Conservation (phyloP, 805 yeast species). For the Sugiyamaella chiloensis region DNA sequence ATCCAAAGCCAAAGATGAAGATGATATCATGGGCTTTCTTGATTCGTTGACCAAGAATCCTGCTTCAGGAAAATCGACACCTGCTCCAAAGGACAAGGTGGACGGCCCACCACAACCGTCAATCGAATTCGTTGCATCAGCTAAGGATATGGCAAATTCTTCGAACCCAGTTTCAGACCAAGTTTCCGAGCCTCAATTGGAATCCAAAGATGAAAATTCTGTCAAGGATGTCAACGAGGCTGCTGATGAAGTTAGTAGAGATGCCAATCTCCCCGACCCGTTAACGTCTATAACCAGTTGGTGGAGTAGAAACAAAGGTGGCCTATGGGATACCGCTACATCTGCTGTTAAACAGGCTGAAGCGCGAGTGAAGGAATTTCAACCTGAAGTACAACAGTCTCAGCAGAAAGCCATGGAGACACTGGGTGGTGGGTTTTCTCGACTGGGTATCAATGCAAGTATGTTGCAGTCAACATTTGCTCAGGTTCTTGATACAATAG, state of each 20-base stretch:
- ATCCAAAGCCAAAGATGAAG: constrained; percentile 28
- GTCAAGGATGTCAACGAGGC: neutral
- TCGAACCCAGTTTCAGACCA: neutral
- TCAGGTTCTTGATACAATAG: constrained; percentile 40
- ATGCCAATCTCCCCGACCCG: constrained; percentile 33
- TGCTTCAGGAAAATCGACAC: constrained; percentile 24
- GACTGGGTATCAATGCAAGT: constrained; percentile 19
- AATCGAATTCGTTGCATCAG: neutral
- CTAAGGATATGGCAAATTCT: neutral
- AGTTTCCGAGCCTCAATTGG: constrained; percentile 4
- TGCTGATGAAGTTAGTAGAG: neutral
- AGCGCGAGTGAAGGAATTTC: constrained; percentile 38
- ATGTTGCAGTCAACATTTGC: constrained; percentile 34
- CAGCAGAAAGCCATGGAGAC: constrained; percentile 21
- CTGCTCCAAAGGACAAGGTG: constrained; percentile 12
- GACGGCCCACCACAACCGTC: constrained; percentile 1
- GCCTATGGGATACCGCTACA: constrained; percentile 38
- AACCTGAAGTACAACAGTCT: constrained; percentile 32
- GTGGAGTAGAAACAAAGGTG: constrained; percentile 38
- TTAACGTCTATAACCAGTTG: constrained; percentile 33
- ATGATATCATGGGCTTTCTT: constrained; percentile 42
- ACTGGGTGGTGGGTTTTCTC: constrained; percentile 20
- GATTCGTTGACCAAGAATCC: constrained; percentile 36
- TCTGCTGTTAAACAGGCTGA: constrained; percentile 43
- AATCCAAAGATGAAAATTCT: neutral